A percentile compares a stretch with the other conserved stretches of the same genome.
phyloP scores from a whole-genome alignment of 106 monocot species.

The Chionographis japonica region DNA sequence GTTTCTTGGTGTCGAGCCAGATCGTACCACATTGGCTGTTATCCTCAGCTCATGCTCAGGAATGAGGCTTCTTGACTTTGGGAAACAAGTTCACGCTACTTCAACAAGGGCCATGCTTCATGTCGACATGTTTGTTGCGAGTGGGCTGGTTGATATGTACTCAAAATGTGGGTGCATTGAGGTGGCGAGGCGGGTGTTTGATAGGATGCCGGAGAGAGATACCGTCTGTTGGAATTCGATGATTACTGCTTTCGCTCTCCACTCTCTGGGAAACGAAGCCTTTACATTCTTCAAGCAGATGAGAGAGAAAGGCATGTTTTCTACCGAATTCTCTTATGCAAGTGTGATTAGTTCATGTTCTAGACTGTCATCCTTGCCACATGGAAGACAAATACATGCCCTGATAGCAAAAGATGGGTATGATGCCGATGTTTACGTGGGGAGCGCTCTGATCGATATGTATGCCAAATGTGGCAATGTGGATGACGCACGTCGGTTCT shows the following conservation, averaged over 20 bases:
- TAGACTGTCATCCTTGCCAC: conserved; percentile 57
- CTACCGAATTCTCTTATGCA: conserved; percentile 79
- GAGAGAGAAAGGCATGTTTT: conserved; percentile 39
- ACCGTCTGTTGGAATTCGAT: conserved; percentile 93
- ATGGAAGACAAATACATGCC: conserved; percentile 78
- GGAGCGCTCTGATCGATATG: conserved; percentile 78
- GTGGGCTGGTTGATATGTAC: conserved; percentile 87
- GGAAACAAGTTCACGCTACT: conserved; percentile 64
- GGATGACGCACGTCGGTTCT: conserved; percentile 51
- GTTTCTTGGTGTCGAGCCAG: conserved; percentile 35
- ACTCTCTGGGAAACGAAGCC: conserved; percentile 57
- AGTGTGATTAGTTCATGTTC: conserved; percentile 79
- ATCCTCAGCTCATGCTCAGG: conserved; percentile 67
- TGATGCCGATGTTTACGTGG: conserved; percentile 51
- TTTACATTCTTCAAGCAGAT: conserved; percentile 68
- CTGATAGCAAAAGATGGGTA: conserved; percentile 53
- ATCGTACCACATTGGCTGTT: conserved; percentile 65
- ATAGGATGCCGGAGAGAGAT: conserved; percentile 63
- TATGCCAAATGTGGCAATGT: conserved; percentile 84
- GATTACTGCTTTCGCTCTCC: conserved; percentile 66
- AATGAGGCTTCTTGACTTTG: conserved; percentile 43
- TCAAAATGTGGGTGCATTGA: conserved; percentile 68
- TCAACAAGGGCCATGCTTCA: conserved; percentile 51
- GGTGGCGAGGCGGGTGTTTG: conserved; percentile 44
- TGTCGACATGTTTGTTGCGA: conserved; percentile 69